These are phyloP conservation scores for Fusarium sp. DNA, from an alignment of 2,329 filamentous ascomycete genomes.

Conservation along the genomic window DNA sequence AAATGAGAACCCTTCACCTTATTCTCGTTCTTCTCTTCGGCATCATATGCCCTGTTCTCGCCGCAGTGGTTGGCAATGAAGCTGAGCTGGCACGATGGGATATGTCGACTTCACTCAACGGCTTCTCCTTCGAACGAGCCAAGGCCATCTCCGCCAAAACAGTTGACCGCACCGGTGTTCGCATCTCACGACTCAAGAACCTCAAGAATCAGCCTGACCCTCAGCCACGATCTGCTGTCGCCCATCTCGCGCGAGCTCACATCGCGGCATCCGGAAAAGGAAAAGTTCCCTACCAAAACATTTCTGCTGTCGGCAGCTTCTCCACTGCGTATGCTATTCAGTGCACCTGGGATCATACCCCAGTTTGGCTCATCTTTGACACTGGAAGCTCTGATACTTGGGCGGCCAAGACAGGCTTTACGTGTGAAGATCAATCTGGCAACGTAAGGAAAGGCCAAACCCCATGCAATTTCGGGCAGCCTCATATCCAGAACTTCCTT, in stretches of 20 bases:
- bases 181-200: constrained; percentile 52
- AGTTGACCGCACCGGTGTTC: constrained; percentile 47
- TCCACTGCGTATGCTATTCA: constrained; percentile 59
- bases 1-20: not conserved
- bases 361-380: constrained; percentile 60
- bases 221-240: constrained; percentile 47
- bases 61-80: not conserved
- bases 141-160: constrained; percentile 46
- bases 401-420: constrained; percentile 57
- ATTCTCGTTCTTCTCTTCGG: not conserved
- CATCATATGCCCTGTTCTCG: constrained; percentile 1
- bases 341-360: constrained; percentile 55
- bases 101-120: constrained; percentile 53
- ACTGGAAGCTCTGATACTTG: constrained; percentile 67
- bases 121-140: constrained; percentile 54
- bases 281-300: constrained; percentile 51
- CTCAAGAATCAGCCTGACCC: constrained; percentile 40
- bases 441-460: constrained; percentile 45
- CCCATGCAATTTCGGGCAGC: constrained; percentile 57
- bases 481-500: constrained; percentile 56
- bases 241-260: constrained; percentile 46
- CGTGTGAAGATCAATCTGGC: constrained; percentile 56
- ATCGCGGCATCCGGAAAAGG: constrained; percentile 32
- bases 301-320: constrained; percentile 53
- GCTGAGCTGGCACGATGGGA: constrained; percentile 46